A percentile compares a stretch with the other conserved stretches of the same genome.
Conservation (phyloP, 257 asterid genomes). For the Penstemon newberryi region DNA sequence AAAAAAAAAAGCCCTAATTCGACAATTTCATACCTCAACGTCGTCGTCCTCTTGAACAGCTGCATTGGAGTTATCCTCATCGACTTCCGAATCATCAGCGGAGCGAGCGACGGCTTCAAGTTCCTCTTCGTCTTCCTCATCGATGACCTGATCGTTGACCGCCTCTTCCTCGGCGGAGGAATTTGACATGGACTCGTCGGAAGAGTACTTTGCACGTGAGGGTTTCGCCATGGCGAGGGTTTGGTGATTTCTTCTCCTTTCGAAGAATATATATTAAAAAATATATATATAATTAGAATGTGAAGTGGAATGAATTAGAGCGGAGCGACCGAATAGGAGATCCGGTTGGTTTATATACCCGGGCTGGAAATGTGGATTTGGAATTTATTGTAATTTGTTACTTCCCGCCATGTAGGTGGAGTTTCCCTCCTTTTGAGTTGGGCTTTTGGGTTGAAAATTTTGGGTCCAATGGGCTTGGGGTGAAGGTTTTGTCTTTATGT, state of each 20-base stretch:
- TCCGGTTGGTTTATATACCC: conserved; percentile 32
- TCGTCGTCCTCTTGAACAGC: conserved; percentile 50
- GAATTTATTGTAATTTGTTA: conserved; percentile 16
- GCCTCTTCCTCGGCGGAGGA: conserved; percentile 66
- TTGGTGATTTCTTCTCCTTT: conserved; percentile 24
- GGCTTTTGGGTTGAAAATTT: conserved; percentile 13
- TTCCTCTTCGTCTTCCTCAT: conserved; percentile 92
- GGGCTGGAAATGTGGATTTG: conserved; percentile 27
- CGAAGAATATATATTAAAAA: not conserved
- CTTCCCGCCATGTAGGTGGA: conserved; percentile 45
- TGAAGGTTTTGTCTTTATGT: not conserved
- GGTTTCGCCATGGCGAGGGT: conserved; percentile 60
- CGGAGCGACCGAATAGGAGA: conserved; percentile 5
- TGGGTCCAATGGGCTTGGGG: conserved; percentile 9
- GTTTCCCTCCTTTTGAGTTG: conserved; percentile 43
- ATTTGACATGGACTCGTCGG: conserved; percentile 54
- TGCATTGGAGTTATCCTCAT: conserved; percentile 38
- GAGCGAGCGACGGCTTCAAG: conserved; percentile 90
- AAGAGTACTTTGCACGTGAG: conserved; percentile 48
- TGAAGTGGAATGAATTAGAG: not conserved
- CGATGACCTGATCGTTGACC: conserved; percentile 57
- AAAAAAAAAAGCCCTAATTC: not conserved
- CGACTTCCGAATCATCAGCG: conserved; percentile 76
- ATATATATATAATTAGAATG: not conserved
- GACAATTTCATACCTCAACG: conserved; percentile 46